A percentile compares a stretch with the other conserved stretches of the same genome.
Evolutionary conservation across 106 monocot genomes (phyloP).

Genomic region (Platanthera guangdongensis): DNA sequence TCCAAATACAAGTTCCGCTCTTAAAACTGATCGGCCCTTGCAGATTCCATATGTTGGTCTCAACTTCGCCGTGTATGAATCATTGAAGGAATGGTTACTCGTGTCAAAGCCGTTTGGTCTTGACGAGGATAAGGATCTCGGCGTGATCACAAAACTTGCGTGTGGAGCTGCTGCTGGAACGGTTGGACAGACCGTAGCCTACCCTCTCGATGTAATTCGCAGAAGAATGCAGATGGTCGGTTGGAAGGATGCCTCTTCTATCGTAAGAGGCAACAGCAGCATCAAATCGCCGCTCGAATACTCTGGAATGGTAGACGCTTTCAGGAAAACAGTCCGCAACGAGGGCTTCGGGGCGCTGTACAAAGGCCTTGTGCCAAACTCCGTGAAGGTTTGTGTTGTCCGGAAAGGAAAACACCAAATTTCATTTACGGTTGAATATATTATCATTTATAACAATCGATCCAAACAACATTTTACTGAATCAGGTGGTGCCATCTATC

Average conservation of each 20-base stretch:
- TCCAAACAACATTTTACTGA: neutral
- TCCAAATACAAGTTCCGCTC: neutral
- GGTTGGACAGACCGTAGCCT: slow-evolving; percentile 80
- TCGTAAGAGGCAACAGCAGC: slow-evolving; percentile 38
- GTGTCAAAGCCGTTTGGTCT: slow-evolving; percentile 46
- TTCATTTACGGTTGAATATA: neutral
- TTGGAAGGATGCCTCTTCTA: slow-evolving; percentile 70
- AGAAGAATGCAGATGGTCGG: slow-evolving; percentile 94
- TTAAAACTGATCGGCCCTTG: neutral
- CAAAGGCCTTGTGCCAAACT: slow-evolving; percentile 77
- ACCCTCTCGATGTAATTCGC: slow-evolving; percentile 82
- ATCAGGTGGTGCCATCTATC: slow-evolving; percentile 91
- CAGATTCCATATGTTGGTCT: slow-evolving; percentile 91
- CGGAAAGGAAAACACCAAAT: too few relatives aligned
- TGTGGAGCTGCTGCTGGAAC: slow-evolving; percentile 88
- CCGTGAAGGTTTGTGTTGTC: slow-evolving; percentile 46
- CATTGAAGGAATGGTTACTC: slow-evolving; percentile 71
- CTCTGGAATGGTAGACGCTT: slow-evolving; percentile 71
- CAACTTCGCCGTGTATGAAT: slow-evolving; percentile 84
- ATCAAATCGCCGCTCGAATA: slow-evolving; percentile 43
- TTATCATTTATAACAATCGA: neutral
- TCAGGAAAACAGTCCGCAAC: slow-evolving; percentile 56
- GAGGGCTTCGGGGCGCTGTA: slow-evolving; percentile 73
- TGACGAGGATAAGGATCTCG: slow-evolving; percentile 43
- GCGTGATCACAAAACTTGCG: slow-evolving; percentile 58